A percentile compares a stretch with the other conserved stretches of the same genome.
Conservation (phyloP, 2,329 filamentous ascomycete genomes). For the Aspergillus piperis region DNA sequence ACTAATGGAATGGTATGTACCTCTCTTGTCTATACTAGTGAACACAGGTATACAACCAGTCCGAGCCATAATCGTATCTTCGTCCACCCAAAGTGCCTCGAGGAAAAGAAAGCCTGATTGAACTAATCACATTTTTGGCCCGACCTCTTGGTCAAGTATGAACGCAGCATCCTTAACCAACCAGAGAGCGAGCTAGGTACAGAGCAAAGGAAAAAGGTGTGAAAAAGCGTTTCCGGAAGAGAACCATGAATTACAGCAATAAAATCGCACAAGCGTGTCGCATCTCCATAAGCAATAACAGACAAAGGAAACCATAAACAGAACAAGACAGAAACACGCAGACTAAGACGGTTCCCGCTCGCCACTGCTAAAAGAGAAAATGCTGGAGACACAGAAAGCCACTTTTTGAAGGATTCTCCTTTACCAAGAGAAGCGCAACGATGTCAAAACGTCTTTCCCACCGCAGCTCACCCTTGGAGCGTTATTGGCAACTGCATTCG, state of each 20-base stretch:
- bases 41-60: slow-evolving; percentile 33
- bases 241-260: slow-evolving; percentile 38
- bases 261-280: slow-evolving; percentile 40
- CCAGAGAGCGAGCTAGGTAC: slow-evolving; percentile 40
- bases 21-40: slow-evolving; percentile 36
- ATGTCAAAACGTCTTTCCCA: slow-evolving; percentile 29
- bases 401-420: slow-evolving; percentile 41
- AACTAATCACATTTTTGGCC: slow-evolving; percentile 41
- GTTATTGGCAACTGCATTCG: slow-evolving; percentile 38
- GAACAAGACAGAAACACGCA: slow-evolving; percentile 13
- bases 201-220: slow-evolving; percentile 32
- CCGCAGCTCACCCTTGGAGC: slow-evolving; percentile 30
- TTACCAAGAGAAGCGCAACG: slow-evolving; percentile 31
- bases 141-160: slow-evolving; percentile 41
- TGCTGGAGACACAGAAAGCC: slow-evolving; percentile 42
- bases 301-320: slow-evolving; percentile 42
- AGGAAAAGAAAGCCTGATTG: slow-evolving; percentile 27
- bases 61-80: slow-evolving; percentile 34
- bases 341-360: slow-evolving; percentile 17
- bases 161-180: slow-evolving; percentile 40
- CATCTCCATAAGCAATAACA: slow-evolving; percentile 39
- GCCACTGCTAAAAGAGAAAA: slow-evolving; percentile 32
- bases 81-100: slow-evolving; percentile 29
- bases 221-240: slow-evolving; percentile 30
- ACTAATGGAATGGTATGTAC: slow-evolving; percentile 35